A percentile compares a stretch with the other conserved stretches of the same genome.
Evolutionary conservation across 208 protist species (phyloP).

Genomic region (Acanthamoeba royreba): DNA sequence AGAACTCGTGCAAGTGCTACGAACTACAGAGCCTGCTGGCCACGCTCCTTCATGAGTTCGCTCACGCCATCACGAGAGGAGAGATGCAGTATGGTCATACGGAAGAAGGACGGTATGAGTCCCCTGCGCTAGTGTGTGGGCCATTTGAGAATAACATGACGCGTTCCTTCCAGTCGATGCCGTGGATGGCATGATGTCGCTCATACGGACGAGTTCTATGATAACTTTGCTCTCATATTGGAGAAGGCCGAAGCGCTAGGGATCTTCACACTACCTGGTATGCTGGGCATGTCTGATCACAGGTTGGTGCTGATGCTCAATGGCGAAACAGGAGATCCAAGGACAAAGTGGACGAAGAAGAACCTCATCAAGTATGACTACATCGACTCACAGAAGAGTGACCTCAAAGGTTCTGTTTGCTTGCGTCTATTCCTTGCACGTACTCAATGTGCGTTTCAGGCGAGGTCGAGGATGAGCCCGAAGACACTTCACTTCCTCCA

Average conservation of each 20-base stretch:
- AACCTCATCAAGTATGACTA: neutral
- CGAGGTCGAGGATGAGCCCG: neutral
- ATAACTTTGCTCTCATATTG: neutral
- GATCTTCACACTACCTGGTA: neutral
- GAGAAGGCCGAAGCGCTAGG: neutral
- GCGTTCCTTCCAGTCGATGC: neutral
- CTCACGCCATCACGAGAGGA: neutral
- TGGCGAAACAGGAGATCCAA: neutral
- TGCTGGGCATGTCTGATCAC: too few species aligned
- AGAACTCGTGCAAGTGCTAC: constrained; percentile 3
- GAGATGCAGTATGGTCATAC: neutral
- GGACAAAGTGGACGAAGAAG: neutral
- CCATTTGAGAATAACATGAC: too few species aligned
- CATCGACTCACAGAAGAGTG: neutral
- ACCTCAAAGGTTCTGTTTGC: too few species aligned
- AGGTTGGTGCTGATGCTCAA: neutral
- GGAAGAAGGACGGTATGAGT: neutral
- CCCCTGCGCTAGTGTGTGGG: too few species aligned
- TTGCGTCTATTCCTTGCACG: too few species aligned
- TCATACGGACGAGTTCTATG: neutral
- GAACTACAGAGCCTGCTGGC: neutral
- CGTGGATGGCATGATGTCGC: neutral
- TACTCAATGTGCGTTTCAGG: neutral
- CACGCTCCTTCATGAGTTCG: neutral
- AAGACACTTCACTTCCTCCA: neutral